Percentiles rank a stretch among this genome's conserved stretches.
Conservation (phyloP, 1,284 basidiomycete genomes). For the Cerioporus squamosus region DNA sequence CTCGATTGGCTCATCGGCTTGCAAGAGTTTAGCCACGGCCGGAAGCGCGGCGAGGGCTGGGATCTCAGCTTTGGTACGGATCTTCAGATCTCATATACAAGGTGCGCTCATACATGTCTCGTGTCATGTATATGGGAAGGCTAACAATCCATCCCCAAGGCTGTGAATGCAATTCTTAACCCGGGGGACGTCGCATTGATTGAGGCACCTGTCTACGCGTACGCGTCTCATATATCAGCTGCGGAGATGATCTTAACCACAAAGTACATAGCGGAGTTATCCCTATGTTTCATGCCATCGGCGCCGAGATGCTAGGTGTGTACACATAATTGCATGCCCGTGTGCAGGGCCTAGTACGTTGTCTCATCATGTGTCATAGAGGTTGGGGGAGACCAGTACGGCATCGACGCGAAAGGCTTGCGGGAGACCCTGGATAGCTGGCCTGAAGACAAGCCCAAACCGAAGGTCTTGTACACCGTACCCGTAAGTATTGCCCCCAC, state of each 20-base stretch:
- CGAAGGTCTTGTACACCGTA: slow-evolving; percentile 85
- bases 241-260: background rate
- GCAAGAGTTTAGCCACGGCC: slow-evolving; percentile 68
- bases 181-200: slow-evolving; percentile 84
- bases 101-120: slow-evolving; percentile 43
- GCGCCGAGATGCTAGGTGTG: slow-evolving; percentile 68
- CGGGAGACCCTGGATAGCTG: slow-evolving; percentile 75
- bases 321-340: no score
- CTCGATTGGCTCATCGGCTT: slow-evolving; percentile 69
- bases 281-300: slow-evolving; percentile 60
- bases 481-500: slow-evolving; percentile 51
- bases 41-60: slow-evolving; percentile 67
- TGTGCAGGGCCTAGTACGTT: no score
- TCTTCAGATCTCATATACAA: slow-evolving; percentile 91
- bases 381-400: slow-evolving; percentile 80
- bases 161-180: slow-evolving; percentile 67
- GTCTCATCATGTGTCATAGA: slow-evolving; percentile 48
- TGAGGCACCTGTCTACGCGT: slow-evolving; percentile 90
- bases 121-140: background rate
- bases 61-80: slow-evolving; percentile 79
- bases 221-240: slow-evolving; percentile 26
- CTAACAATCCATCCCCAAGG: slow-evolving; percentile 39
- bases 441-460: slow-evolving; percentile 74
- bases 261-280: slow-evolving; percentile 57
- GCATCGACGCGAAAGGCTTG: slow-evolving; percentile 70